A percentile compares a stretch with the other conserved stretches of the same genome.
Evolutionary conservation across 495 filamentous ascomycete species (phyloP).

Genomic region (Cairneyella variabilis): DNA sequence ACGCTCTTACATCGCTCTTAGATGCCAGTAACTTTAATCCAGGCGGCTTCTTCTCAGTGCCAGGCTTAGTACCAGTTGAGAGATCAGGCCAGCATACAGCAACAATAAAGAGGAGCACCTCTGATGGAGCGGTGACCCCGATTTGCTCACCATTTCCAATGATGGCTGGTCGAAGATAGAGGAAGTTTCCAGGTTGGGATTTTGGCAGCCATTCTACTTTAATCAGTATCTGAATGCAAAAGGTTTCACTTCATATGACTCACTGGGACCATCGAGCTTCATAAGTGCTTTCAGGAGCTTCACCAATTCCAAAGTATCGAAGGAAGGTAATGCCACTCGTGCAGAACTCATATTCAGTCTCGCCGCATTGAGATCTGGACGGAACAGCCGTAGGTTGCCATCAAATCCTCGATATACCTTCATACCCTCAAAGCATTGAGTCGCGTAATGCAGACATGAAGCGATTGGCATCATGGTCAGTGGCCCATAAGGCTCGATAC

Average conservation of each 20-base stretch:
- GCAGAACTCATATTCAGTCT: slow-evolving; percentile 68
- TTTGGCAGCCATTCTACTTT: slow-evolving; percentile 72
- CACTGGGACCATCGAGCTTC: slow-evolving; percentile 57
- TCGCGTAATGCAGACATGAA: slow-evolving; percentile 82
- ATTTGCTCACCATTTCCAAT: slow-evolving; percentile 78
- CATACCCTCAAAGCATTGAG: slow-evolving; percentile 87
- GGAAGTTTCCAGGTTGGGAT: slow-evolving; percentile 57
- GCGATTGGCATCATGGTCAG: slow-evolving; percentile 79
- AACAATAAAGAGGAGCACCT: slow-evolving; percentile 81
- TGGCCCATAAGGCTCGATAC: slow-evolving; percentile 74
- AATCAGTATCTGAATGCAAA: neutral
- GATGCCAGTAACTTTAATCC: slow-evolving; percentile 77
- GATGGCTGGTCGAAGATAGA: slow-evolving; percentile 83
- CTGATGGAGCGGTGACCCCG: slow-evolving; percentile 74
- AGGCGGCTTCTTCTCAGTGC: slow-evolving; percentile 15
- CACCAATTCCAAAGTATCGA: slow-evolving; percentile 65
- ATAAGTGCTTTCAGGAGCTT: slow-evolving; percentile 67
- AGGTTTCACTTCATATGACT: neutral
- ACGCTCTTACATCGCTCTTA: slow-evolving; percentile 74
- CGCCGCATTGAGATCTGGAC: slow-evolving; percentile 69
- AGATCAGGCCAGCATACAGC: slow-evolving; percentile 66
- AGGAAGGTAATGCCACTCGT: slow-evolving; percentile 74
- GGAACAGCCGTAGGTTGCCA: slow-evolving; percentile 79
- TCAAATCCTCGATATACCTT: slow-evolving; percentile 86
- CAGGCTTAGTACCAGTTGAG: slow-evolving; percentile 40